Evolutionary conservation across 2,329 filamentous ascomycete genomes (phyloP), one percentile per base, ranked within the genome.

Genomic region (Lachnellula subtilissima): DNA sequence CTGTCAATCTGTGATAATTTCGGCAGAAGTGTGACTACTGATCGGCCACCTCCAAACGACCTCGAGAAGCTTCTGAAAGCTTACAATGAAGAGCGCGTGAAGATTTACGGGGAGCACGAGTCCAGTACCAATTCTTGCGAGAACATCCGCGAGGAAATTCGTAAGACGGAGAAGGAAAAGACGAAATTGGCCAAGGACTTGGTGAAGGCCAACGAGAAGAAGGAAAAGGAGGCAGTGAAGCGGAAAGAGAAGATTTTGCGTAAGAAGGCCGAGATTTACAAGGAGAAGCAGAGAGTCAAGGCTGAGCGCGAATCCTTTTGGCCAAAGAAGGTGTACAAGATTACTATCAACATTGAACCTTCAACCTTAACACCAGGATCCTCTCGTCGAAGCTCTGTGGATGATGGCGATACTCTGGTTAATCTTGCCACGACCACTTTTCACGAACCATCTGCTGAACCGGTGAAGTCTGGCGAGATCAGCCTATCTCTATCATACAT

Each of bases 301-400:
- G 64, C 62, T 14, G 77, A 82, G 61, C 69, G 73, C 48, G 67
- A 74, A 37, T 67, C 67, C 3, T 80, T 79, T 64, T 82, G 79
- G 80, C 76, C 79, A 4, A 75, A 74, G 51, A 71, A 71, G 37
- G 76, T 75, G 62, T 81, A 79, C 65, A 69, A 72, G 2, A 70
- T 82, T 43, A 77, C 73, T 19, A 76, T 83, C 64, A 77, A 73
- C n/a, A 72, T 83, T 23, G 79, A 82, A 47, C 74, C 73, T 17
- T 63, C 72, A n/a, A 62, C 56, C 32, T 68, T 73, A 46, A 78
- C 77, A 0, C 75, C 76, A 4, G 54, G 60, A 36, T 76, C 77
- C 0, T 82, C 80, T 11, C 75, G 79, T 8, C 76, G 78, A 22
- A 73, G 67, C 48, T 83, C 80, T 1, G 61, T 78, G 12, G 70